Evolutionary conservation across 495 filamentous ascomycete genomes (phyloP).

Genomic region (Eremomyces bilateralis): DNA sequence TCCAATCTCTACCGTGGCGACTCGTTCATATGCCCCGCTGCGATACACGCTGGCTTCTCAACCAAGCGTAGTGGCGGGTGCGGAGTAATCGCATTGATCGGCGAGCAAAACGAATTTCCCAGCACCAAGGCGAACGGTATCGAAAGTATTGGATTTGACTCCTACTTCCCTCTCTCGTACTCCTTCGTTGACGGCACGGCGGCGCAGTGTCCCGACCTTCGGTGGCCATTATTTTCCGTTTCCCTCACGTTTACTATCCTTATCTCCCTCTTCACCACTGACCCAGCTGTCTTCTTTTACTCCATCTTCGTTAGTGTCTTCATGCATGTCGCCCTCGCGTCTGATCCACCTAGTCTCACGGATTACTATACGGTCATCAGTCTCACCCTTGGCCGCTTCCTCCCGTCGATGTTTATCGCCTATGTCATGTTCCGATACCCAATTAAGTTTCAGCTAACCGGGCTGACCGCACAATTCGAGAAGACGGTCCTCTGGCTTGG

Average conservation of each 20-base stretch:
- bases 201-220: slow-evolving; percentile 19
- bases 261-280: slow-evolving; percentile 22
- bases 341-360: slow-evolving; percentile 19
- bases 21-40: slow-evolving; percentile 22
- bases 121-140: slow-evolving; percentile 16
- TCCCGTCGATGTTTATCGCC: slow-evolving; percentile 21
- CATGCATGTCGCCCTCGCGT: slow-evolving; percentile 22
- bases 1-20: slow-evolving; percentile 19
- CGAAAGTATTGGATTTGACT: slow-evolving; percentile 17
- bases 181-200: slow-evolving; percentile 18
- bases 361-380: slow-evolving; percentile 23
- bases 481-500: slow-evolving; percentile 24
- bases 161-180: slow-evolving; percentile 22
- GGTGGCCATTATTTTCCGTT: slow-evolving; percentile 21
- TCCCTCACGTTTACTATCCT: slow-evolving; percentile 19
- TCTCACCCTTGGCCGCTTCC: slow-evolving; percentile 20
- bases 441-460: slow-evolving; percentile 20
- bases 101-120: slow-evolving; percentile 16
- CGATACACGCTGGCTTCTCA: slow-evolving; percentile 23
- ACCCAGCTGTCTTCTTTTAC: slow-evolving; percentile 20
- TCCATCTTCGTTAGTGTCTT: slow-evolving; percentile 19
- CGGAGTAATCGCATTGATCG: slow-evolving; percentile 18
- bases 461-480: slow-evolving; percentile 21
- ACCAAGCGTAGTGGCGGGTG: slow-evolving; percentile 18
- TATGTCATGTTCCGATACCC: slow-evolving; percentile 20